Base-by-base conservation (phyloP, 1,284 basidiomycete genomes). In the Mycena sp. region DNA sequence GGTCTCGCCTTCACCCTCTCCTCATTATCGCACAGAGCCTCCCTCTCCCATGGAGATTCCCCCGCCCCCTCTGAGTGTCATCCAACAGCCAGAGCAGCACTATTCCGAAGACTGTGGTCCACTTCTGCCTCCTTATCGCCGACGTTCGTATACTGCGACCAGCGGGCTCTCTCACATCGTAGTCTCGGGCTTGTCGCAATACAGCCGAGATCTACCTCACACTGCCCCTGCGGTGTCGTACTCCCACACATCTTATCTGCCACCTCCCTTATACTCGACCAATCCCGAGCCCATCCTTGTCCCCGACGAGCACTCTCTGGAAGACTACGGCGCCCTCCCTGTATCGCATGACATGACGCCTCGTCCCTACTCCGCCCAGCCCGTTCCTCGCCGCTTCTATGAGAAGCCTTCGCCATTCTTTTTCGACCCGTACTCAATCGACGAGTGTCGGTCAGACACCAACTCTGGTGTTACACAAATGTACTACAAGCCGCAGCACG, bases 31-130 rank as follows among this genome's bases (percentile, higher is more conserved):
- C 45, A 50, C 74, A 25, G 72, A 73, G 53, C 72, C 76, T 23
- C 67, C 76, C 23, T 67, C 76, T 25, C 64, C 70, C 23, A 76
- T 81, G 74, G 79, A 81, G 63, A 72, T 81, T 28, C 81, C 81
- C 21, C 74, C 76, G n/a, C 78, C 81, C 0, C 76, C 81, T 25
- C 67, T 80, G 67, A 61, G 59, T 38, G n/a, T 62, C 37, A 64
- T 67, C 26, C 62, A 61, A n/a, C 51, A 56, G 40, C 37, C 65
- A 16, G 54, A 58, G 16, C 60, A 62, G 37, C 51, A 57, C 3
- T 58, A 60, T 21, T 32, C 58, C 17, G 54, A 53, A 21, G 63
- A 58, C 4, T 45, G 28, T 43, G 53, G n/a, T 40, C n/a, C 23
- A 2, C 25, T 63, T 51, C 61, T 52, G 4, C 28, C 63, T 40